Base-by-base conservation (phyloP, 768 basidiomycete genomes). In the Lenzites betulinus region DNA sequence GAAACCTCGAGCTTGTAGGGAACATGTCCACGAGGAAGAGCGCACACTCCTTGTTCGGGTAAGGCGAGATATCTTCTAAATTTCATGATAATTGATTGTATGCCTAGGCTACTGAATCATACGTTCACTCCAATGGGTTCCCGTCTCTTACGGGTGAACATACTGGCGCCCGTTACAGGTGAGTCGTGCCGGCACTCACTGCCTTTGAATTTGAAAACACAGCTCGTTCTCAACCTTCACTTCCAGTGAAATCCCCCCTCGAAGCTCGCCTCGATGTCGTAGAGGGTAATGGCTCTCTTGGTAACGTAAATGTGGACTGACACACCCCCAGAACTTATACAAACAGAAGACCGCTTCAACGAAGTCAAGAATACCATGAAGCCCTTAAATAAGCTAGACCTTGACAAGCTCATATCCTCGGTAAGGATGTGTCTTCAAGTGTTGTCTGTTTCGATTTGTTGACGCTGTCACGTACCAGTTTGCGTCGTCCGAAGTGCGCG, bases 91-190 rank as follows among this genome's bases (percentile, higher is more conserved):
- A n/a, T n/a, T n/a, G n/a, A n/a, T n/a, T n/a, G n/a, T n/a, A n/a
- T n/a, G n/a, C 44, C 35, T 13, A 92, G 92, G 7, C 75, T 83
- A 30, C 72, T 93, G 49, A 91, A 98, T 68, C 80, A 90, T 62
- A 94, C 93, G 0, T 91, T 81, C 66, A 98, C 95, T 0, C 87
- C 94, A 0, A 98, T 98, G 94, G 96, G 89, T 1, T 76, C 86
- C 2, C 82, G 96, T 8, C 80, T 95, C 39, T 74, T 98, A 41
- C 82, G 91, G 52, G 83, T 87, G 20, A 95, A 87, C 60, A 80
- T 98, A 36, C 78, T 97, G 15, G 88, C 94, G 13, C 95, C 95
- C 0, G 78, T 90, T 30, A 92, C 88, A 51, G 81, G 92, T 87
- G 67, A 44, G 20, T 60, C 3, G 2, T 23, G 22, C 51, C 26